These are phyloP conservation scores for Citrus reticulata DNA, from an alignment of 345 rosid species.

Conservation along the genomic window DNA sequence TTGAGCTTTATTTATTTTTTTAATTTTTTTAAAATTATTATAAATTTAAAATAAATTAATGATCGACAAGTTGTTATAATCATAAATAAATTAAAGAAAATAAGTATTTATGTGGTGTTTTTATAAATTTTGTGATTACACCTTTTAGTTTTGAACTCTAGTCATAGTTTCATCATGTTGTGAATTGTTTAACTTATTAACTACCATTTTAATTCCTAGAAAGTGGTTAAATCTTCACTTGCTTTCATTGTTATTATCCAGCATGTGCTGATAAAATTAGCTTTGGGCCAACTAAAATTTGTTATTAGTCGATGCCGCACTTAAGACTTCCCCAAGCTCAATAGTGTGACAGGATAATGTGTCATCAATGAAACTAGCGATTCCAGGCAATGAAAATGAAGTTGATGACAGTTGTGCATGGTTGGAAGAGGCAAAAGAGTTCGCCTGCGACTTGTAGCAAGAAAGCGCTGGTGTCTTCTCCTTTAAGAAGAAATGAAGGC, in stretches of 20 bases:
- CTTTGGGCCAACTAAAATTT: background rate
- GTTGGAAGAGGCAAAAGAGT: conserved; percentile 25
- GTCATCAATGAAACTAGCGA: conserved; percentile 26
- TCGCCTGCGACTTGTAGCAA: conserved; percentile 17
- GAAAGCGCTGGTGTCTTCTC: conserved; percentile 18
- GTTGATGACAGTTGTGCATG: conserved; percentile 23
- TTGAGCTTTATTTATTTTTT: too few relatives aligned
- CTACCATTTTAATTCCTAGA: background rate
- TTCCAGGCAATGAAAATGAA: conserved; percentile 27
- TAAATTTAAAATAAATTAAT: too few relatives aligned
- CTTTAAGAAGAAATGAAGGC: conserved; percentile 22
- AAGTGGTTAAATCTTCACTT: background rate
- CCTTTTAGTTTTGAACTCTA: background rate
- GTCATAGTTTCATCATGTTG: background rate
- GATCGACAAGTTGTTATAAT: too few relatives aligned
- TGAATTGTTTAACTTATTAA: background rate
- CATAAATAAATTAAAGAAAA: too few relatives aligned
- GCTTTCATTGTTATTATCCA: too few relatives aligned
- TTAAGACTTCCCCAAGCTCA: too few relatives aligned
- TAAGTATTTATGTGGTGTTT: too few relatives aligned
- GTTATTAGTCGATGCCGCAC: background rate
- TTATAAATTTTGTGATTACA: too few relatives aligned
- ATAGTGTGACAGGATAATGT: conserved; percentile 13
- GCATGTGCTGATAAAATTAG: background rate
- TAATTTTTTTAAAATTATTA: too few relatives aligned